A percentile compares a stretch with the other conserved stretches of the same genome.
phyloP scores from a whole-genome alignment of 2,329 filamentous ascomycete species.

The Cryphonectria japonica region DNA sequence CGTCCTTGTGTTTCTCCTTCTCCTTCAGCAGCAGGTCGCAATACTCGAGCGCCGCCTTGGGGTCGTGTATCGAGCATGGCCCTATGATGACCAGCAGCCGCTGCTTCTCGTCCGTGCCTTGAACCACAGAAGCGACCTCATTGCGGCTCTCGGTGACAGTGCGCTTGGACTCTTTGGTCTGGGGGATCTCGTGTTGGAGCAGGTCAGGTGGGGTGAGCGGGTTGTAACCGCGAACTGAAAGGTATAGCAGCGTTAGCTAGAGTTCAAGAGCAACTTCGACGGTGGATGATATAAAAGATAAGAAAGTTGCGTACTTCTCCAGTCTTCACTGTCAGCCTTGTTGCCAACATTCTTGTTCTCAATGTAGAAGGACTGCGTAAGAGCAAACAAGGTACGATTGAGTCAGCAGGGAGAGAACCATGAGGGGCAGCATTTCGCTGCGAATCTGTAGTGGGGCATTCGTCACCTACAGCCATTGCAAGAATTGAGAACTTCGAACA shows the following conservation, averaged over 20 bases:
- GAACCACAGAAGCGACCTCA: constrained; percentile 70
- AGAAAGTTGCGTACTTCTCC: constrained; percentile 67
- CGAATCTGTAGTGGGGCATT: constrained; percentile 10
- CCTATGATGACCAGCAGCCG: constrained; percentile 78
- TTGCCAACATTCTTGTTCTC: constrained; percentile 81
- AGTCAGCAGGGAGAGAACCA: constrained; percentile 31
- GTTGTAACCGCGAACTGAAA: constrained; percentile 82
- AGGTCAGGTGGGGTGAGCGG: constrained; percentile 91
- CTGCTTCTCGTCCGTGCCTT: constrained; percentile 57
- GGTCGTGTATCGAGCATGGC: constrained; percentile 97
- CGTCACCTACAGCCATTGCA: constrained; percentile 42
- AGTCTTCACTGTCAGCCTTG: constrained; percentile 74
- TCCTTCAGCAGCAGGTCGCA: constrained; percentile 80
- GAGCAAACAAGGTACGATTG: constrained; percentile 26
- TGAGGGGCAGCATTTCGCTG: constrained; percentile 9
- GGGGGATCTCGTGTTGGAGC: constrained; percentile 87
- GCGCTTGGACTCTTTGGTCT: constrained; percentile 58
- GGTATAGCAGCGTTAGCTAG: constrained; percentile 33
- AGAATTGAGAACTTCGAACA: neutral
- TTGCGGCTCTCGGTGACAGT: constrained; percentile 66
- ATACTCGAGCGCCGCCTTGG: constrained; percentile 87
- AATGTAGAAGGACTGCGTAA: constrained; percentile 66
- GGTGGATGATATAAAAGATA: constrained; percentile 21
- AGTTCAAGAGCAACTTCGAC: neutral
- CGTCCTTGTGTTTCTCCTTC: constrained; percentile 85